phyloP scores from a whole-genome alignment of 2,329 filamentous ascomycete genomes.

The Chrysoporthe puriensis region DNA sequence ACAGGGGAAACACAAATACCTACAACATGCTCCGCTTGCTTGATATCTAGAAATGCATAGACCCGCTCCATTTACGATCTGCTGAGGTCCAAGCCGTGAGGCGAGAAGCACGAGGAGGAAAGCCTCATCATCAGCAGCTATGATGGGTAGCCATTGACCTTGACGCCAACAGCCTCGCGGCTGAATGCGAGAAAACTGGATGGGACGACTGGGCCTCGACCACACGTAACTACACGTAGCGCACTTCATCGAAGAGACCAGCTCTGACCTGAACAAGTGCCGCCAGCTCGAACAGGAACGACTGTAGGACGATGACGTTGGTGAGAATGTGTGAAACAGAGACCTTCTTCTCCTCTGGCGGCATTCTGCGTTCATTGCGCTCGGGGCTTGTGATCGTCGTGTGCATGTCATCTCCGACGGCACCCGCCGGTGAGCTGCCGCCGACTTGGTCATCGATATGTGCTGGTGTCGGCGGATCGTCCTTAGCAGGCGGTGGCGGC shows the following conservation, averaged over 20 bases:
- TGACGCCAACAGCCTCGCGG: background rate
- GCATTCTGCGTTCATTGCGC: background rate
- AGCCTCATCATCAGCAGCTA: background rate
- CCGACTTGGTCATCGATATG: slow-evolving; percentile 10
- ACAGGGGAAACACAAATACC: background rate
- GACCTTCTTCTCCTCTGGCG: slow-evolving; percentile 48
- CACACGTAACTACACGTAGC: slow-evolving; percentile 50
- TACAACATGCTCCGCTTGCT: background rate
- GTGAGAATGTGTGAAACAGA: slow-evolving; percentile 80
- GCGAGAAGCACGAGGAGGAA: too few relatives aligned
- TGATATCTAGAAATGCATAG: background rate
- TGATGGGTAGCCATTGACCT: slow-evolving; percentile 1
- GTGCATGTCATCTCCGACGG: slow-evolving; percentile 23
- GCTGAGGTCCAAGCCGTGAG: background rate
- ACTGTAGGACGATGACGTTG: slow-evolving; percentile 78
- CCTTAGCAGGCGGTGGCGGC: slow-evolving; percentile 27
- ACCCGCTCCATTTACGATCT: background rate
- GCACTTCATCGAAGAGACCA: slow-evolving; percentile 76
- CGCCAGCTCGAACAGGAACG: slow-evolving; percentile 77
- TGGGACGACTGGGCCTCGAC: background rate
- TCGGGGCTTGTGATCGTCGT: slow-evolving; percentile 15
- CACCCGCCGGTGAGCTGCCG: background rate
- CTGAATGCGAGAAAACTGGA: background rate
- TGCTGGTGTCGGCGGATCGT: slow-evolving; percentile 14
- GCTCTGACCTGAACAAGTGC: slow-evolving; percentile 76